These are phyloP conservation scores for Magnolia sinica DNA, from an alignment of 164 flowering plant genomes.

Conservation along the genomic window DNA sequence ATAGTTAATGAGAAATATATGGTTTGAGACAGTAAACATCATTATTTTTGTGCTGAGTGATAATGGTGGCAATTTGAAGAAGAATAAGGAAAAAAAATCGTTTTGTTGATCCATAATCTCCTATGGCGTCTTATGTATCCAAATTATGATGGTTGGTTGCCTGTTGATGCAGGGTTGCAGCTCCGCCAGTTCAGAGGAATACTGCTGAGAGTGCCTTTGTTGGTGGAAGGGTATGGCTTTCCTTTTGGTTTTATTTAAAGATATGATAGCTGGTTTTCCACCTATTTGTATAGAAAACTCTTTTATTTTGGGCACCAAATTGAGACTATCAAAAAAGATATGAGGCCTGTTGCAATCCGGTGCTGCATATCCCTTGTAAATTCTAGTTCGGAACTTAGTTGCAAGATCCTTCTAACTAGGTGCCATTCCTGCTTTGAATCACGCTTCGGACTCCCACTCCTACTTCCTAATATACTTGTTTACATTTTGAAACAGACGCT, in stretches of 20 bases:
- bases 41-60: background rate
- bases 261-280: too few relatives aligned
- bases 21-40: background rate
- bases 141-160: background rate
- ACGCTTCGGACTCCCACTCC: too few relatives aligned
- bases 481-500: too few relatives aligned
- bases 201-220: constrained; percentile 32
- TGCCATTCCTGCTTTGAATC: too few relatives aligned
- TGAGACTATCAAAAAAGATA: too few relatives aligned
- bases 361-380: too few relatives aligned
- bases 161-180: constrained; percentile 51
- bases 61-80: background rate
- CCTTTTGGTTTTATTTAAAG: background rate
- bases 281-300: too few relatives aligned
- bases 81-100: background rate
- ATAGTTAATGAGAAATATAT: background rate
- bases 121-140: background rate
- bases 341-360: too few relatives aligned
- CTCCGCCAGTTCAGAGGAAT: constrained; percentile 26
- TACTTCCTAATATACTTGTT: too few relatives aligned
- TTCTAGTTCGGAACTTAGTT: too few relatives aligned
- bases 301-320: too few relatives aligned
- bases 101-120: background rate
- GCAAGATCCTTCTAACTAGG: too few relatives aligned
- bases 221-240: constrained; percentile 43